phyloP scores from a whole-genome alignment of 2,329 filamentous ascomycete genomes.

The Alternaria solani region DNA sequence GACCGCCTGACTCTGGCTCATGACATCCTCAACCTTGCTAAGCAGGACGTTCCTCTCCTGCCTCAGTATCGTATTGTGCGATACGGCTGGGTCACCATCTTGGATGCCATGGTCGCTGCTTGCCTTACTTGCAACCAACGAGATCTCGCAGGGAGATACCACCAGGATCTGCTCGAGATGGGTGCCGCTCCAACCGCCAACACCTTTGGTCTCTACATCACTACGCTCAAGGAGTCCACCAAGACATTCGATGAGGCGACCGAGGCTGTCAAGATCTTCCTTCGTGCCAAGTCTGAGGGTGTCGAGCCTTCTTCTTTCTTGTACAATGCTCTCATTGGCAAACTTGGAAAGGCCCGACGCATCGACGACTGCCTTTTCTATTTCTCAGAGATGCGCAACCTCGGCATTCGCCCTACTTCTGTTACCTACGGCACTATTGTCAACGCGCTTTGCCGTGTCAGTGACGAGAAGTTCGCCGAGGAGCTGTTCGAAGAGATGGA shows the following conservation, averaged over 20 bases:
- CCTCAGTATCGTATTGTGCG: constrained; percentile 86
- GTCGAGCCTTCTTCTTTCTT: constrained; percentile 96
- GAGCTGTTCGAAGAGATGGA: constrained; percentile 99
- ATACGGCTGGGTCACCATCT: constrained; percentile 94
- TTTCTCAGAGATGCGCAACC: constrained; percentile 94
- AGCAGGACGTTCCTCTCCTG: constrained; percentile 84
- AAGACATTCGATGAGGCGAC: constrained; percentile 98
- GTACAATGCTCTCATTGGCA: constrained; percentile 98
- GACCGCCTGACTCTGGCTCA: constrained; percentile 82
- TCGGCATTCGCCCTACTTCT: constrained; percentile 92
- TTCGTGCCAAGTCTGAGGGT: constrained; percentile 89
- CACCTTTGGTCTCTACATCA: constrained; percentile 98
- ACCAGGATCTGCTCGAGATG: constrained; percentile 90
- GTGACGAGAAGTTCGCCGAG: constrained; percentile 96
- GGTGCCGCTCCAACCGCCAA: constrained; percentile 93
- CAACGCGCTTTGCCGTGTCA: constrained; percentile 95
- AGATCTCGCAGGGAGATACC: constrained; percentile 81
- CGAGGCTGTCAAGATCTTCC: constrained; percentile 96
- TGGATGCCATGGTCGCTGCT: constrained; percentile 95
- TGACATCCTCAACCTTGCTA: constrained; percentile 88
- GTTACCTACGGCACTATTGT: constrained; percentile 99
- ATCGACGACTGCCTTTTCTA: constrained; percentile 99
- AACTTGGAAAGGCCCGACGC: constrained; percentile 95
- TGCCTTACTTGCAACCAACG: constrained; percentile 86
- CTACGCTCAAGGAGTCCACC: constrained; percentile 95